Evolutionary conservation across 2,329 filamentous ascomycete genomes (phyloP), one percentile per base, ranked within the genome.

Genomic region (Hypoxylon sp.): DNA sequence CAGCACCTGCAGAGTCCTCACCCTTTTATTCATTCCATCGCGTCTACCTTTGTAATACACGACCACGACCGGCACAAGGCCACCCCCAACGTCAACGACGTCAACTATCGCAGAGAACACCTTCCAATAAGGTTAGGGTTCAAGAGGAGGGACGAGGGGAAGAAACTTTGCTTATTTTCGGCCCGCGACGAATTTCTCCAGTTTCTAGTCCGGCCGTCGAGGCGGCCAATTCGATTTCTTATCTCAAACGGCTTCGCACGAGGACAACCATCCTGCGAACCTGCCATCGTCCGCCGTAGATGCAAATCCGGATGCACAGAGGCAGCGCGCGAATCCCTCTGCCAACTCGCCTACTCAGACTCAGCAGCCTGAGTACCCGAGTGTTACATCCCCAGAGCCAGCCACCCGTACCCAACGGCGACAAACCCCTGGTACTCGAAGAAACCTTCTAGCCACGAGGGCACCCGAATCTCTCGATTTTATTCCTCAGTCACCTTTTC

Each of bases 401-500:
- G 50, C 64, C 46, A 48, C 37, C 19, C 39, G 46, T 26, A 47
- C 52, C 20, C 71, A 60, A 62, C 67, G 52, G 48, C 67, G 59
- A 58, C 64, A 58, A 51, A 50, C 61, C 56, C 37, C 65, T 59
- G 56, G 61, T 53, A 30, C 51, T 47, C 62, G 68, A 65, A 71
- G 68, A 63, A 74, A 72, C 51, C 46, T 70, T 32, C 60, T 68
- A 59, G 67, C 68, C 34, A 54, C 68, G 55, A 52, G 51, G 47
- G 48, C 50, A 53, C 62, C 46, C 52, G 62, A 56, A 65, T 55
- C 65, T 59, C 56, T 66, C 68, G 47, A 71, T 37, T 62, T 61
- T 52, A 62, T 68, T 51, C 69, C 73, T 39, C 76, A 76, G 52
- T 75, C 79, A 41, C 79, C 82, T 67, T 84, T 85, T 70, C 81